Base-by-base conservation (phyloP, 257 asterid genomes). In the Verbena officinalis region DNA sequence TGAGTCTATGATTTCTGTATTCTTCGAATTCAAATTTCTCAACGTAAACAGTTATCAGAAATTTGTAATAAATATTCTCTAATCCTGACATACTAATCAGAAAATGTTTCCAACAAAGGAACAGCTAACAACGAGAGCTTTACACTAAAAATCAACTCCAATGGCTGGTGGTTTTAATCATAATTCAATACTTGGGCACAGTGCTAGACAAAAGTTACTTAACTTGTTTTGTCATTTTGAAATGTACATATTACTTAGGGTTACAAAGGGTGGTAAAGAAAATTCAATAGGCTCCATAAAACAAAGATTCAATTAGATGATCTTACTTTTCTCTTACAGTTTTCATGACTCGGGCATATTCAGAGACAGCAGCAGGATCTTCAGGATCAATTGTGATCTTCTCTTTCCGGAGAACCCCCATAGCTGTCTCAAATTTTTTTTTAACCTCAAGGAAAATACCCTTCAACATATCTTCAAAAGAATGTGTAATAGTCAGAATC, bases 301-400 rank as follows among this genome's bases (percentile, higher is more conserved):
- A 49, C 16, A 67, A 75, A 45, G 54, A 40, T 24, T 33, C 30
- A 30, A 38, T 63, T 27, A 48, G 61, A 30, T 58, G 43, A 63
- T 69, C 95, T 78, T 83, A 93, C 99, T 88, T 90, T 77, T 94
- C 83, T 77, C 96, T 75, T 6, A 88, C 83, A 63, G 91, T 71
- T 81, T 88, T 77, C 96, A 88, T 83, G 80, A 90, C 89, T 68
- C 73, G 83, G 21, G 99, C 95, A 79, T 94, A 94, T 52, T 88
- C 87, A 64, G 87, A 49, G 73, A 94, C 97, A 14, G 97, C 95
- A 68, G 95, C 81, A 63, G 99, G 84, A 78, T 94, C 92, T 43
- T 88, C 84, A 22, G 97, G 96, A 49, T 82, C 91, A n/a, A 94
- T 83, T 59, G 95, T 88, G 77, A 94, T 90, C 87, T 90, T 90